Conservation (phyloP, 1,284 basidiomycete species). For the Retiboletus flavoniger region DNA sequence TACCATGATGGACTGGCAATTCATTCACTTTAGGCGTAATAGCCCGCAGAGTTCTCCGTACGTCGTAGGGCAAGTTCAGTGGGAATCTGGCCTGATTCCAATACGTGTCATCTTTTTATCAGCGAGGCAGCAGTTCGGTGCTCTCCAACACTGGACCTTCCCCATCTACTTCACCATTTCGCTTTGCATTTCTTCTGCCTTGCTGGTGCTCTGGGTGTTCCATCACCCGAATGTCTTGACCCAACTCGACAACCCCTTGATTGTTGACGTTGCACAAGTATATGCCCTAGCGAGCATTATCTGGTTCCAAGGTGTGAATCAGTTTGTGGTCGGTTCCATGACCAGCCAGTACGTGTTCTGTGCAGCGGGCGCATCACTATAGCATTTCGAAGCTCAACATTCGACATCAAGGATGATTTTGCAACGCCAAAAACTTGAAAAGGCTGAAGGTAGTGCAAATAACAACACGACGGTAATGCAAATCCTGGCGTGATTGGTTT, state of each 20-base stretch:
- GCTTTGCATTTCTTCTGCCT: slow-evolving; percentile 51
- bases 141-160: slow-evolving; percentile 71
- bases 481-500: not conserved
- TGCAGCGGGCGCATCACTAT: not conserved
- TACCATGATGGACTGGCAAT: not conserved
- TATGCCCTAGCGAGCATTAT: slow-evolving; percentile 54
- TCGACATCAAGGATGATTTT: slow-evolving; percentile 58
- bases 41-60: slow-evolving; percentile 56
- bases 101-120: not conserved
- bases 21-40: slow-evolving; percentile 48
- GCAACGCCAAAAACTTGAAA: slow-evolving; percentile 69
- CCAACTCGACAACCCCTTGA: slow-evolving; percentile 46
- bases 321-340: slow-evolving; percentile 60
- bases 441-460: slow-evolving; percentile 68
- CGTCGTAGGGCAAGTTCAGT: not conserved
- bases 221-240: slow-evolving; percentile 62
- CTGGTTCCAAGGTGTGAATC: slow-evolving; percentile 54
- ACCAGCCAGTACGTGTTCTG: slow-evolving; percentile 58
- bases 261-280: slow-evolving; percentile 70
- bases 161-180: slow-evolving; percentile 74
- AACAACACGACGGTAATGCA: slow-evolving; percentile 57
- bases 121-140: slow-evolving; percentile 61
- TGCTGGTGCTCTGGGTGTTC: slow-evolving; percentile 63
- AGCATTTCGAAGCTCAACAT: not conserved
- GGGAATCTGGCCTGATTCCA: not conserved